These are phyloP conservation scores for Pseudocohnilembus persalinus DNA, from an alignment of 169 alveolate species.

Conservation along the genomic window DNA sequence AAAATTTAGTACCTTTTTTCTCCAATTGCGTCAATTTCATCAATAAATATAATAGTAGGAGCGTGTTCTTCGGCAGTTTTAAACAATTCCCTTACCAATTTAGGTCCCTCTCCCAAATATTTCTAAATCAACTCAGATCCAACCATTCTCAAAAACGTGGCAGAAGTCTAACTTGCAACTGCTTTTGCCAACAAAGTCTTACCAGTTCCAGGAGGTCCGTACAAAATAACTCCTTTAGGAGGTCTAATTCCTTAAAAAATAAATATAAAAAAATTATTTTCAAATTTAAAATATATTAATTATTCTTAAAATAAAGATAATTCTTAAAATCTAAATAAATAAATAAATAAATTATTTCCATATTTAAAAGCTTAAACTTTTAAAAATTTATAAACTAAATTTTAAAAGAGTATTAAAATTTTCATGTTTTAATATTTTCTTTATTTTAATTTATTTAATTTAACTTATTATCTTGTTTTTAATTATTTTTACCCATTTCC, in stretches of 20 bases:
- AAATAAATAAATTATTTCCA: no score
- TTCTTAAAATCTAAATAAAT: no score
- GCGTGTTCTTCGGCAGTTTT: slow-evolving; percentile 99
- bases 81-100: slow-evolving; percentile 98
- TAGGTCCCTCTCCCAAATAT: slow-evolving; percentile 98
- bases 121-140: slow-evolving; percentile 99
- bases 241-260: slow-evolving; percentile 67
- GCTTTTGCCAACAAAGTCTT: slow-evolving; percentile 89
- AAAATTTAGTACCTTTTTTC: slow-evolving; percentile 87
- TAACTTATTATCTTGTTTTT: no score
- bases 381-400: no score
- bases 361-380: no score
- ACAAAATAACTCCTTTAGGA: slow-evolving; percentile 89
- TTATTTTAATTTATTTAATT: no score
- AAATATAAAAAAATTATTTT: slow-evolving; percentile 50
- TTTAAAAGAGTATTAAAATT: no score
- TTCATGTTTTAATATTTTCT: no score
- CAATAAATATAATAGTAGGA: slow-evolving; percentile 99
- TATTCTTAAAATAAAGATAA: no score
- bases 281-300: no score
- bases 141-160: slow-evolving; percentile 98
- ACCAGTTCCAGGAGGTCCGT: slow-evolving; percentile 92
- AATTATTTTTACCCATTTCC: slow-evolving; percentile 91
- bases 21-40: slow-evolving; percentile 99
- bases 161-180: slow-evolving; percentile 96